Conservation (phyloP, 352 stramenopile species). For the Globisporangium orthogonon region DNA sequence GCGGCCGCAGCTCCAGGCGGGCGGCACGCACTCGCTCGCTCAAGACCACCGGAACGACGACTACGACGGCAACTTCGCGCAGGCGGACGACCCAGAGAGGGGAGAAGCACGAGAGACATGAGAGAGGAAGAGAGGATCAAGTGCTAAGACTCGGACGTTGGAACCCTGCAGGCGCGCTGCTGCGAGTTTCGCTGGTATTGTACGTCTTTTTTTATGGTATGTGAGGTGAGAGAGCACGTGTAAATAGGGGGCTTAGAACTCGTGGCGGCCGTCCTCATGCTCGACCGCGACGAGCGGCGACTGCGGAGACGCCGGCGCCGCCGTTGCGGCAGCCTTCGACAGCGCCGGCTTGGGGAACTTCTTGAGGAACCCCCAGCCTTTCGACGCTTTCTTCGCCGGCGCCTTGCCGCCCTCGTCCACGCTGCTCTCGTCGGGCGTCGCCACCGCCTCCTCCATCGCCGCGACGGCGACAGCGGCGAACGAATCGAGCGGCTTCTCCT, state of each 20-base stretch:
- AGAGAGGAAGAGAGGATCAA: background rate
- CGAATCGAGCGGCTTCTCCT: background rate
- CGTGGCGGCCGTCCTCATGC: conserved; percentile 38
- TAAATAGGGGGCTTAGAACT: conserved; percentile 28
- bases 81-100: conserved; percentile 2
- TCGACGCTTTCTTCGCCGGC: conserved; percentile 20
- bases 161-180: background rate
- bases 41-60: background rate
- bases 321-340: background rate
- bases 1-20: background rate
- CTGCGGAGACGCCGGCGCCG: conserved; percentile 4
- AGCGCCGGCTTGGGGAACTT: conserved; percentile 13
- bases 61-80: background rate
- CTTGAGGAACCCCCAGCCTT: conserved; percentile 20
- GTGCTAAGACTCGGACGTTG: background rate
- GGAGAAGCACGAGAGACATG: too few species aligned
- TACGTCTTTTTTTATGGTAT: background rate
- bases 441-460: conserved; percentile 14
- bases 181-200: background rate
- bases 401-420: conserved; percentile 14
- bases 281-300: conserved; percentile 15
- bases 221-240: background rate
- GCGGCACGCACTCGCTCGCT: background rate
- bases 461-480: conserved; percentile 10
- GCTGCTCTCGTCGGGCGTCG: conserved; percentile 11